phyloP scores from a whole-genome alignment of 2,329 filamentous ascomycete genomes.

The Apiospora malaysiana region DNA sequence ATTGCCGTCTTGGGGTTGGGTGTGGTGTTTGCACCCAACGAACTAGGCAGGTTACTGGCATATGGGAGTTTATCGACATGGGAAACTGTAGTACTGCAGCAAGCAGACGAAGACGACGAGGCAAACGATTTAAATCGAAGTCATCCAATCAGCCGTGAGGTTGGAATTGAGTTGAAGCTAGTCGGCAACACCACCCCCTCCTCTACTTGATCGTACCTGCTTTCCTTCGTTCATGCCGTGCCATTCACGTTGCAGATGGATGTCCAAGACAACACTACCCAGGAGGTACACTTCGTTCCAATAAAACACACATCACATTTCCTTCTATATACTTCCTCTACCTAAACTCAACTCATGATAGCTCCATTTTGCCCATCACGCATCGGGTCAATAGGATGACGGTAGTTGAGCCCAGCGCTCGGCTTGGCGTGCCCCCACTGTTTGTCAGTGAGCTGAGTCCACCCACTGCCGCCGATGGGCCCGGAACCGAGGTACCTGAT shows the following conservation, averaged over 20 bases:
- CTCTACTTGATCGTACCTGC: not conserved
- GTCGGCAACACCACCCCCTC: not conserved
- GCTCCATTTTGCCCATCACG: no score
- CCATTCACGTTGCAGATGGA: not conserved
- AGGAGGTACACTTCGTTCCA: no score
- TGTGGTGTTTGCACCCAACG: not conserved
- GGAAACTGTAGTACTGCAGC: not conserved
- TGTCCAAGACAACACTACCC: not conserved
- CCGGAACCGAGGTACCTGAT: constrained; percentile 13
- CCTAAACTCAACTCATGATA: no score
- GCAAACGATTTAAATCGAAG: not conserved
- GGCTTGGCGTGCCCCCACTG: not conserved
- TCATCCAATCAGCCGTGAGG: not conserved
- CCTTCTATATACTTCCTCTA: no score
- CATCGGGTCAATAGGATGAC: no score
- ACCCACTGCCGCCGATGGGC: constrained; percentile 7
- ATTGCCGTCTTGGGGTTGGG: not conserved
- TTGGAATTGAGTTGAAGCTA: constrained; percentile 1
- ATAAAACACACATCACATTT: no score
- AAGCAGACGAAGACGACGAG: not conserved
- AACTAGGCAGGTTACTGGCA: not conserved
- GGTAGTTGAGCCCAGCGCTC: not conserved
- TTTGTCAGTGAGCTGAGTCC: not conserved
- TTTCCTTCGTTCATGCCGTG: not conserved
- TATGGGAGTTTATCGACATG: not conserved